phyloP scores from a whole-genome alignment of 1,284 basidiomycete species.

The Sphagnurus paluster region DNA sequence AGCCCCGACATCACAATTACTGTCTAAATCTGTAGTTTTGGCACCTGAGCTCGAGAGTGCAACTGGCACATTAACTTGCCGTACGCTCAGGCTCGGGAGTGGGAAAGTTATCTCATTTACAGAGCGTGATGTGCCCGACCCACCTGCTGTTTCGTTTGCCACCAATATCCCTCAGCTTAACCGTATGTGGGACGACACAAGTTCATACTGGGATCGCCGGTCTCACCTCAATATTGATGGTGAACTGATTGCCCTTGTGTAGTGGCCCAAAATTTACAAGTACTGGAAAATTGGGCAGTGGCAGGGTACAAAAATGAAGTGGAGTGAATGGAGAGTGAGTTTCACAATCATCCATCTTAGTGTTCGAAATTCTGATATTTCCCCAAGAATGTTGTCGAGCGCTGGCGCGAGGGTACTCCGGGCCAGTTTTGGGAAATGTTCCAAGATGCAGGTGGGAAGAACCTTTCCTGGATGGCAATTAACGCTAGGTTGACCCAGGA shows the following conservation, averaged over 20 bases:
- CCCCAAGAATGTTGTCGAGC: slow-evolving; percentile 17
- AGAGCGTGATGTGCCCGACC: slow-evolving; percentile 18
- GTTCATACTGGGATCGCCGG: slow-evolving; percentile 13
- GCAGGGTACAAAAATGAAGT: slow-evolving; percentile 20
- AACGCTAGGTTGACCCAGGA: slow-evolving; percentile 2
- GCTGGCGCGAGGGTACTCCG: slow-evolving; percentile 16
- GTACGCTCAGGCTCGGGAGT: slow-evolving; percentile 6
- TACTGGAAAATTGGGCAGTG: slow-evolving; percentile 18
- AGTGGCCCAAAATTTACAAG: slow-evolving; percentile 25
- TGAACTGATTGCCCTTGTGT: slow-evolving; percentile 19
- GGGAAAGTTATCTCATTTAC: slow-evolving; percentile 12
- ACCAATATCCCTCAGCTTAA: slow-evolving; percentile 19
- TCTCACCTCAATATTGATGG: slow-evolving; percentile 18
- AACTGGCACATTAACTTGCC: not conserved
- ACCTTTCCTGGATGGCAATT: slow-evolving; percentile 20
- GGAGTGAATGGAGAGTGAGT: slow-evolving; percentile 22
- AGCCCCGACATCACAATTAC: not conserved
- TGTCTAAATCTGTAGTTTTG: not conserved
- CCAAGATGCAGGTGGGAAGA: slow-evolving; percentile 6
- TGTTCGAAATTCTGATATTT: not conserved
- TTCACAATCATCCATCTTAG: not conserved
- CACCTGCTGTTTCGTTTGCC: slow-evolving; percentile 22
- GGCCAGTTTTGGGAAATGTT: slow-evolving; percentile 20
- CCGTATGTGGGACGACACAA: slow-evolving; percentile 24
- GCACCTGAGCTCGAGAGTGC: not conserved